Base-by-base conservation (phyloP, 345 rosid genomes). In the Camelina sativa region DNA sequence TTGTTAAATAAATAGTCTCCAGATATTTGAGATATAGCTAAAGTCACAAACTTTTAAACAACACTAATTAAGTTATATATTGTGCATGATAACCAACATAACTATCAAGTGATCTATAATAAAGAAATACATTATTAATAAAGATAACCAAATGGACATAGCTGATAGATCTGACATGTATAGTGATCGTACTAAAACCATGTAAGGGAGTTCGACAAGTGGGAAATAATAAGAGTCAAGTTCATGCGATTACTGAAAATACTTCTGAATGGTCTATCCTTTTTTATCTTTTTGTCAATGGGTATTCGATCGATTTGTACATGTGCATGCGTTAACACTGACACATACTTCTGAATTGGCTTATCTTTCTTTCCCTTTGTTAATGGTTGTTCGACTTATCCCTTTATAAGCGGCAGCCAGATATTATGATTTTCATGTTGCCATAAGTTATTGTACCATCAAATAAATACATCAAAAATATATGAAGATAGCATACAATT, bases 81-180 rank as follows among this genome's bases (percentile, higher is more conserved):
- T 34, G 13, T 37, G 61, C 51, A 55, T 11, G 56, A 69, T n/a
- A 61, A 59, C 53, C 54, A 50, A 60, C 69, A 67, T 51, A 75
- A 67, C 28, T 46, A 38, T 37, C 7, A 15, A 68, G 13, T 23
- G 44, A 28, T 43, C 2, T 43, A 61, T 9, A 35, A n/a, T 54
- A 53, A 60, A 38, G 1, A 57, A 52, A 67, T 28, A 28, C 5
- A 28, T 28, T 16, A 54, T 19, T 11, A 11, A 15, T 34, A 44
- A 74, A 50, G 41, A 44, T 22, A 23, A 70, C 38, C 25, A 76
- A 76, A 48, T 41, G 17, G 51, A 69, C 59, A 56, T 17, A 13
- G 53, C 59, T 50, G 66, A 77, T 56, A 71, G 66, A 71, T 77
- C 72, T 71, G 56, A 57, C 62, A 35, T 69, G 43, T 40, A 35